Evolutionary conservation across 2,329 filamentous ascomycete species (phyloP).

Genomic region (Talaromyces sp.): DNA sequence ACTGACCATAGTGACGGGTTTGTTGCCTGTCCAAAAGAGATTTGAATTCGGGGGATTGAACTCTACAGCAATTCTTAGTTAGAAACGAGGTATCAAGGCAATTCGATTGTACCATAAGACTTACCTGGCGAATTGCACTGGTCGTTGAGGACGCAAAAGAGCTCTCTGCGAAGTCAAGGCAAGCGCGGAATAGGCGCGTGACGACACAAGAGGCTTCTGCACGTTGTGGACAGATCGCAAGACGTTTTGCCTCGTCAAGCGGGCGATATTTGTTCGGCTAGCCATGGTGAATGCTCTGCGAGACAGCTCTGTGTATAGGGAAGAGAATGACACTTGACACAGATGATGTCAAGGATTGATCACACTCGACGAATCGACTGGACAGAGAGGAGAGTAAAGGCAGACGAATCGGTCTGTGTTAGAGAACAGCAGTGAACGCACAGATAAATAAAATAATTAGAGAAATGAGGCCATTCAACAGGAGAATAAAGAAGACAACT

Average conservation of each 20-base stretch:
- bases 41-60: slow-evolving; percentile 18
- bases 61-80: slow-evolving; percentile 2
- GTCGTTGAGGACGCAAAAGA: slow-evolving; percentile 7
- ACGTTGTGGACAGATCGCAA: slow-evolving; percentile 29
- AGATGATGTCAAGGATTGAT: slow-evolving; percentile 3
- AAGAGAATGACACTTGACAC: slow-evolving; percentile 4
- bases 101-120: neutral
- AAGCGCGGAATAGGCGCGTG: slow-evolving; percentile 28
- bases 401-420: neutral
- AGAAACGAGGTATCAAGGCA: neutral
- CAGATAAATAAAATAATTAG: neutral
- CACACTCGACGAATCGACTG: neutral
- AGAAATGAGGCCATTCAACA: slow-evolving; percentile 7
- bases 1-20: slow-evolving; percentile 37
- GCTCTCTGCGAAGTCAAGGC: slow-evolving; percentile 19
- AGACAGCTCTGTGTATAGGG: slow-evolving; percentile 2
- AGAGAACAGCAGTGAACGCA: neutral
- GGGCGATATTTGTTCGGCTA: slow-evolving; percentile 38
- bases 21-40: slow-evolving; percentile 22
- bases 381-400: neutral
- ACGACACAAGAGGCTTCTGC: slow-evolving; percentile 24
- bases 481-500: slow-evolving; percentile 16
- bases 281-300: slow-evolving; percentile 31
- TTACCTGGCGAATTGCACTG: slow-evolving; percentile 14
- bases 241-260: slow-evolving; percentile 34